Evolutionary conservation across 257 asterid species (phyloP), one percentile per base, ranked within the genome.

Genomic region (Coffea eugenioides): DNA sequence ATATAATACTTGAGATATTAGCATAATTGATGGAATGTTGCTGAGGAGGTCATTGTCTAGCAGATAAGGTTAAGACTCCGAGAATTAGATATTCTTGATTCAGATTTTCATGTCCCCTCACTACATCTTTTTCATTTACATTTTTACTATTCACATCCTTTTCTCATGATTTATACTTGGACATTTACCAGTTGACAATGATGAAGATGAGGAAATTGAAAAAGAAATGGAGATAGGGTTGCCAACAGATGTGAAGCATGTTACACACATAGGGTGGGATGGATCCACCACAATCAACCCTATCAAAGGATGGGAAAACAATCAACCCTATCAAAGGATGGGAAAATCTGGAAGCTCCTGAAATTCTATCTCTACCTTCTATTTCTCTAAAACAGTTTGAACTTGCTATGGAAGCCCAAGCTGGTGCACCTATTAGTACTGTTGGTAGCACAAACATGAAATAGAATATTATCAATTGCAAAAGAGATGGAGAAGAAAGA

Each of bases 331-430:
- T 82, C 20, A 77, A 83, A 34, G 86, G 81, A 1, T 86, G 88
- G 90, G 87, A 85, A 54, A 79, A 82, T 83, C 65, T 81, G 8
- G 81, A 86, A 72, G 74, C 90, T 27, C 75, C 83, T 8, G 89
- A 84, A 82, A 75, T 83, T 25, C 73, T 88, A 71, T 81, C 90
- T 59, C 75, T 87, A 43, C 89, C 97, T 76, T 85, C 90, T 0
- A 81, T 92, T 69, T 86, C 96, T 59, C 43, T 86, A 62, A 81
- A 80, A 69, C 89, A 92, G 61, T 90, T 91, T 65, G 90, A 92
- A 64, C 80, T 86, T 64, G 91, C 96, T 34, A 82, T 92, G 97
- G 81, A 85, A 68, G 87, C 90, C 45, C 96, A 91, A 88, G 80
- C 94, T 76, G 70, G 27, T 45, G 67, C 34, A 25, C 69, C 74